A percentile compares a stretch with the other conserved stretches of the same genome.
These are phyloP conservation scores for Linnemannia hyalina DNA, from an alignment of 192 early-diverging fungal genomes.

Conservation along the genomic window DNA sequence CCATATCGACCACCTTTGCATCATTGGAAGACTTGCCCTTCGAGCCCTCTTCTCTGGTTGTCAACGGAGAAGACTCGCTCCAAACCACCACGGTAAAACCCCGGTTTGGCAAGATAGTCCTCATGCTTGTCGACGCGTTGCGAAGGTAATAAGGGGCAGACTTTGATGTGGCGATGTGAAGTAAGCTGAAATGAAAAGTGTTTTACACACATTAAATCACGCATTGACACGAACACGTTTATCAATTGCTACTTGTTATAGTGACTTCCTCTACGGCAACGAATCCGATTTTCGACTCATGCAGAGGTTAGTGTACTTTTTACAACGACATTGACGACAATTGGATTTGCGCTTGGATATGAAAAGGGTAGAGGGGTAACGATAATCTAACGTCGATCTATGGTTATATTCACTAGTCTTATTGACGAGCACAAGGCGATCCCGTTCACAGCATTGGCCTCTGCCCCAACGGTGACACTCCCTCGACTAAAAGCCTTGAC, in stretches of 20 bases:
- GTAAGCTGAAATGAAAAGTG: too few relatives aligned
- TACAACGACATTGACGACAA: neutral
- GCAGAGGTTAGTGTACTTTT: conserved; percentile 56
- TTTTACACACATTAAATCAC: neutral
- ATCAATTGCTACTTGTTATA: conserved; percentile 12
- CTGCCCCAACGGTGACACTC: conserved; percentile 84
- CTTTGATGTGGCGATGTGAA: neutral
- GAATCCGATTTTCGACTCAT: conserved; percentile 75
- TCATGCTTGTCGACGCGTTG: conserved; percentile 82
- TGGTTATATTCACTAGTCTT: conserved; percentile 63
- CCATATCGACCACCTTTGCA: conserved; percentile 73
- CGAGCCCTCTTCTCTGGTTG: conserved; percentile 9
- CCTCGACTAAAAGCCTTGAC: conserved; percentile 87
- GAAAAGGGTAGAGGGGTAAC: neutral
- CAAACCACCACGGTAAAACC: conserved; percentile 28
- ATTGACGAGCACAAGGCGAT: conserved; percentile 60
- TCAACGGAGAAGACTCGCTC: neutral
- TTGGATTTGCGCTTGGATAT: neutral
- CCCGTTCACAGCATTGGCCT: conserved; percentile 66
- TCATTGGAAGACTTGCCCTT: conserved; percentile 52
- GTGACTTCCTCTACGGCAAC: conserved; percentile 81
- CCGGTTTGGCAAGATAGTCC: conserved; percentile 69
- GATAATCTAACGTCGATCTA: conserved; percentile 5
- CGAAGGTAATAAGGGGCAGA: conserved; percentile 60
- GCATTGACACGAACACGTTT: neutral